phyloP scores from a whole-genome alignment of 164 flowering plant species.

The Berberis vulgaris region DNA sequence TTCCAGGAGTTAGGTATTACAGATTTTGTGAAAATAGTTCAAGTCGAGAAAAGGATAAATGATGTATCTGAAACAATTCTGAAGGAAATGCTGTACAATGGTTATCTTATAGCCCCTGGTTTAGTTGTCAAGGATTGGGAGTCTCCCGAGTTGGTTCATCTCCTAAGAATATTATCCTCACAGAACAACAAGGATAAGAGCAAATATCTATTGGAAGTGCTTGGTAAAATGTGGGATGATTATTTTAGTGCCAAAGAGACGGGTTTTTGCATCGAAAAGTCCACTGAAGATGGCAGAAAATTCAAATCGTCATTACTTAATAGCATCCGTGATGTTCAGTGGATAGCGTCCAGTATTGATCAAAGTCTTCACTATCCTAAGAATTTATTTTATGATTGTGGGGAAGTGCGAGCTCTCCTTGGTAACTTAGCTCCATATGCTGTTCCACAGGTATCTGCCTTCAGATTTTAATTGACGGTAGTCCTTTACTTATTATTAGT shows the following conservation, averaged over 20 bases:
- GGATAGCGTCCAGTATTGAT: conserved; percentile 70
- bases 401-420: conserved; percentile 53
- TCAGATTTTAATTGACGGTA: neutral
- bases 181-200: conserved; percentile 32
- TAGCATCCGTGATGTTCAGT: conserved; percentile 37
- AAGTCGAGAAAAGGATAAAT: conserved; percentile 35
- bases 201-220: conserved; percentile 59
- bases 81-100: conserved; percentile 15
- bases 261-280: conserved; percentile 26
- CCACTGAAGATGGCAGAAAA: conserved; percentile 22
- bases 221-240: conserved; percentile 76
- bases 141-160: conserved; percentile 51
- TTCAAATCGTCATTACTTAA: conserved; percentile 54
- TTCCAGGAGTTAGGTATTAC: conserved; percentile 64
- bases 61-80: conserved; percentile 25
- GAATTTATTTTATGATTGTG: conserved; percentile 76
- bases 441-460: conserved; percentile 67
- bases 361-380: conserved; percentile 60
- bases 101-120: conserved; percentile 21
- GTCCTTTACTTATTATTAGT: too few species aligned
- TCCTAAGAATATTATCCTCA: conserved; percentile 41
- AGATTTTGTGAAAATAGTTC: conserved; percentile 72
- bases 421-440: conserved; percentile 80
- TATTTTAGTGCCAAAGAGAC: conserved; percentile 45
- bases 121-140: conserved; percentile 68